Evolutionary conservation across 177 flowering plant species (phyloP), one percentile per base, ranked within the genome.

Genomic region (Vitis hybrid): DNA sequence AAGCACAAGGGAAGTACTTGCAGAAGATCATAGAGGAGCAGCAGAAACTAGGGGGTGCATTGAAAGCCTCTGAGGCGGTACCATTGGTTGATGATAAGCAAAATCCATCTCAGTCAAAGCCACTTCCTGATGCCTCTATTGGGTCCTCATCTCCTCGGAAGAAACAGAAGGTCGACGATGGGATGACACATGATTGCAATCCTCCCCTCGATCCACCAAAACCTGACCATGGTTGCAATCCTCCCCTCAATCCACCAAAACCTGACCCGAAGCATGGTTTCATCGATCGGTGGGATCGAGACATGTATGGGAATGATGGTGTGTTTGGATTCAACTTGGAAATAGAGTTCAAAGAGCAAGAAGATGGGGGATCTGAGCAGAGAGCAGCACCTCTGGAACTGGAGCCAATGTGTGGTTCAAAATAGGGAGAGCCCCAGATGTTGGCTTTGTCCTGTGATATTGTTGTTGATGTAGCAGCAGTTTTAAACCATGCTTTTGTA

Each of bases 21-120:
- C 86, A 87, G 77, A 87, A 85, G 76, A 87, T 87, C 65, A 85
- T 85, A 15, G 90, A 87, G 68, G 90, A 87, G 69, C 90, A 87
- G 66, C 87, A 87, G 71, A 85, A 84, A 73, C 81, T 85, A 57
- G 87, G 87, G 19, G 83, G 87, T 17, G 63, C 67, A 1, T 77
- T 84, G 20, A 76, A 75, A 64, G 82, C 76, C 19, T 74, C 82
- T 3, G 86, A 83, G 59, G 50, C 79, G 2, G 47, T 60, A 28
- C 64, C 68, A 1, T 28, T 11, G 13, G 69, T 79, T 0, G 80
- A 80, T 55, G 83, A 74, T 19, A 72, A 80, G 33, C 78, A 74
- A 59, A 71, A 68, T n/a, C 64, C 73, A 13, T 54, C 71, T 28
- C 71, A 65, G 56, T 44, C 72, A 0, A 57, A 76, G 1, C 62